Evolutionary conservation across 2,329 filamentous ascomycete species (phyloP).

Genomic region (Fusarium globosum): DNA sequence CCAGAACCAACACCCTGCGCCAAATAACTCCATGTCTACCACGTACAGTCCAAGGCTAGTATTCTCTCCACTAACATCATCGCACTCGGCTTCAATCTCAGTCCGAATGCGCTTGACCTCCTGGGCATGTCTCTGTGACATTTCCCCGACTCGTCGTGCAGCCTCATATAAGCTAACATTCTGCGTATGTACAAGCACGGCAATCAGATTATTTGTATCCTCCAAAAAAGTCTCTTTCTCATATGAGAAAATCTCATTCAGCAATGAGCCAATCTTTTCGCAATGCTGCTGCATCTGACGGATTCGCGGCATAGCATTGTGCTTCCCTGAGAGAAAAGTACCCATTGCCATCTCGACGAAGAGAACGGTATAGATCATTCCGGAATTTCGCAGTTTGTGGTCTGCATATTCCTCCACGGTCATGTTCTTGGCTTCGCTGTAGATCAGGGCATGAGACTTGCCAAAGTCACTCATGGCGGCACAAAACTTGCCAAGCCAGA

Average conservation of each 20-base stretch:
- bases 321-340: accelerated
- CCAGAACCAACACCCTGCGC: neutral
- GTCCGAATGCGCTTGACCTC: neutral
- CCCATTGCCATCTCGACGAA: neutral
- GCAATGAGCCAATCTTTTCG: neutral
- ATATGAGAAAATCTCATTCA: neutral
- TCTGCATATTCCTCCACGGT: neutral
- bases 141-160: neutral
- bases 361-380: neutral
- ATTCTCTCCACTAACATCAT: accelerated
- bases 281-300: neutral
- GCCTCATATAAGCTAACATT: neutral
- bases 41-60: accelerated
- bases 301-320: neutral
- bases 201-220: accelerated
- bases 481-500: neutral
- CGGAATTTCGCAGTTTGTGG: neutral
- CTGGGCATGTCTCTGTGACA: neutral
- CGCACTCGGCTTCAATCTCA: too few relatives aligned
- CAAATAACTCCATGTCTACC: accelerated
- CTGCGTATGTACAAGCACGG: accelerated
- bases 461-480: neutral
- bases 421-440: neutral
- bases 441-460: neutral
- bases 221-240: neutral